Conservation (phyloP, 768 basidiomycete species). For the Lentinula sp. region DNA sequence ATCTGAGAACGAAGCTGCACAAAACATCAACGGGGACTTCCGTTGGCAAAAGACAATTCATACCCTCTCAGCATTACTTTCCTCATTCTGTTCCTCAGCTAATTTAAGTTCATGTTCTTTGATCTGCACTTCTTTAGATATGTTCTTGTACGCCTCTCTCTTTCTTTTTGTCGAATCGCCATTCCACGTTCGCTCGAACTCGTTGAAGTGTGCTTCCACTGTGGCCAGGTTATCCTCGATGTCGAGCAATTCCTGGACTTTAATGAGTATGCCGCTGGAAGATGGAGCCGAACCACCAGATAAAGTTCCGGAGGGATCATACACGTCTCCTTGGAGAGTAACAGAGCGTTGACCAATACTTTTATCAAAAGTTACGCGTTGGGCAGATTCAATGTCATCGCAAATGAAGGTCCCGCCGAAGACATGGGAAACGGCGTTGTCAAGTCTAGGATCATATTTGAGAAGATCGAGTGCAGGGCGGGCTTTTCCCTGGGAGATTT, state of each 20-base stretch:
- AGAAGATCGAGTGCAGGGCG: conserved; percentile 86
- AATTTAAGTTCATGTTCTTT: conserved; percentile 83
- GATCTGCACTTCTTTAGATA: conserved; percentile 73
- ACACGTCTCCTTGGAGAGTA: conserved; percentile 91
- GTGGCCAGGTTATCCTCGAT: conserved; percentile 55
- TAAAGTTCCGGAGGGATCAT: conserved; percentile 92
- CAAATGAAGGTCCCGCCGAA: conserved; percentile 93
- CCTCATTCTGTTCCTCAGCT: conserved; percentile 77
- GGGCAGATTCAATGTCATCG: conserved; percentile 81
- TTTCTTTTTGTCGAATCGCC: conserved; percentile 41
- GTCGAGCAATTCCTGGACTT: conserved; percentile 76
- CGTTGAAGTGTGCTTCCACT: conserved; percentile 39
- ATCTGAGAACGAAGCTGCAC: conserved; percentile 75
- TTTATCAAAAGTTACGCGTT: conserved; percentile 75
- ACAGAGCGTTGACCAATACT: conserved; percentile 74
- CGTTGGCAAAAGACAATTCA: conserved; percentile 17
- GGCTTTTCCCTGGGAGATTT: conserved; percentile 74
- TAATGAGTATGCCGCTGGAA: conserved; percentile 66
- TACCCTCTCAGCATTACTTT: conserved; percentile 87
- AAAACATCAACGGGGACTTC: not conserved
- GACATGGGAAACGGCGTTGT: conserved; percentile 87
- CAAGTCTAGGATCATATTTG: conserved; percentile 73
- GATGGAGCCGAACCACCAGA: conserved; percentile 86
- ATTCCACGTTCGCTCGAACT: conserved; percentile 40
- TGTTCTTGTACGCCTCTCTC: conserved; percentile 55